Evolutionary conservation across 495 filamentous ascomycete species (phyloP), one percentile per base, ranked within the genome.

Genomic region (Annulohypoxylon nitens): DNA sequence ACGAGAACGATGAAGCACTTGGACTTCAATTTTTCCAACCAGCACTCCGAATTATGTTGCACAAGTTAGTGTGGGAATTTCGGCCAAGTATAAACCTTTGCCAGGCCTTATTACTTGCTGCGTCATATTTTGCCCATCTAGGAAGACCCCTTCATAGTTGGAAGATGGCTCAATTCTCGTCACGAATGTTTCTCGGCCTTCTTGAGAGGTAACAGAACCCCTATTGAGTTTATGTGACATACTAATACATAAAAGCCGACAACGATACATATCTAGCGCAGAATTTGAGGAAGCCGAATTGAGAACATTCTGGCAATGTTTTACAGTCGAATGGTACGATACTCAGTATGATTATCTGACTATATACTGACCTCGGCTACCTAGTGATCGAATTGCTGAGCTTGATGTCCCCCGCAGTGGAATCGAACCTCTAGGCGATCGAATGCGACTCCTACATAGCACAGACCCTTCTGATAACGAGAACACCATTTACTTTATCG

Each of bases 91-190:
- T 79, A 39, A 25, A 45, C 14, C 51, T 75, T 10, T 79, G 77
- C 26, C 80, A 81, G 53, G 80, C 77, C 14, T 64, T 81, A n/a
- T 60, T 81, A 6, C 77, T 81, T 30, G 78, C 77, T 9, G 73
- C 78, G 20, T 76, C 79, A n/a, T 81, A 80, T 55, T 80, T 81
- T 66, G 64, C 78, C 26, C 75, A 80, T 26, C 71, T 79, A 18
- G 80, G 79, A 45, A 75, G 80, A 61, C 80, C 80, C 8, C 75
- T 81, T 45, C 80, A 81, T 63, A 80, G 78, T 53, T 76, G 76
- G 76, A 76, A 71, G 23, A 77, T 81, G 77, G 76, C 73, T 1
- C 72, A 80, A 16, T 77, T 76, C 18, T 78, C 80, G 12, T 75
- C 80, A 9, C 70, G 67, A 33, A 64, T 76, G 14, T 74, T 80